Percentiles rank a stretch among this genome's conserved stretches.
These are phyloP conservation scores for Hypomyces rosellus DNA, from an alignment of 2,329 filamentous ascomycete genomes.

Conservation along the genomic window DNA sequence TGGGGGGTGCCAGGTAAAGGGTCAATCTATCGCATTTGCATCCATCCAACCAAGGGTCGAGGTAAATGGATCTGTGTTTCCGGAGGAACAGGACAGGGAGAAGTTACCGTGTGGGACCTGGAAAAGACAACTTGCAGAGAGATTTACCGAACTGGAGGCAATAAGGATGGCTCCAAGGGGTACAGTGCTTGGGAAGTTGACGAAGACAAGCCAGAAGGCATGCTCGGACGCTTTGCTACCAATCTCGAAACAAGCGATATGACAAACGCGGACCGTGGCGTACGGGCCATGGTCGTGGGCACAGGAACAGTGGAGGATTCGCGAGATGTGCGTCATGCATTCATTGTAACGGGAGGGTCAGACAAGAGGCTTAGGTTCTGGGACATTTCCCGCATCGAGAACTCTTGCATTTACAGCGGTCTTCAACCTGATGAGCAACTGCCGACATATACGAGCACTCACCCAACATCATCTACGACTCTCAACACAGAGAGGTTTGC, in stretches of 20 bases:
- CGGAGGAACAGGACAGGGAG: conserved; percentile 78
- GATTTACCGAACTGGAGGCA: conserved; percentile 68
- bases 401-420: conserved; percentile 75
- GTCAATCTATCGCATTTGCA: conserved; percentile 69
- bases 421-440: conserved; percentile 62
- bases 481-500: conserved; percentile 60
- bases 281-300: conserved; percentile 68
- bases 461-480: conserved; percentile 56
- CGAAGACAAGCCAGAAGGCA: conserved; percentile 78
- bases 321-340: conserved; percentile 69
- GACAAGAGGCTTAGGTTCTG: conserved; percentile 92
- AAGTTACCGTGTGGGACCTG: conserved; percentile 92
- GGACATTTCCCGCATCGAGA: conserved; percentile 75
- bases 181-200: conserved; percentile 88
- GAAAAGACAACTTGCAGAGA: conserved; percentile 86
- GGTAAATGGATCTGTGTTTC: conserved; percentile 84
- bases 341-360: conserved; percentile 79
- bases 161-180: conserved; percentile 53
- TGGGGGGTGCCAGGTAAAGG: conserved; percentile 82
- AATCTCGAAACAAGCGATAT: conserved; percentile 57
- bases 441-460: conserved; percentile 63
- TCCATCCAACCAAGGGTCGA: conserved; percentile 73
- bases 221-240: conserved; percentile 79
- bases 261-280: conserved; percentile 56
- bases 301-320: conserved; percentile 65